A percentile compares a stretch with the other conserved stretches of the same genome.
phyloP scores from a whole-genome alignment of 805 yeast species.

The Dipodascus geniculatus region DNA sequence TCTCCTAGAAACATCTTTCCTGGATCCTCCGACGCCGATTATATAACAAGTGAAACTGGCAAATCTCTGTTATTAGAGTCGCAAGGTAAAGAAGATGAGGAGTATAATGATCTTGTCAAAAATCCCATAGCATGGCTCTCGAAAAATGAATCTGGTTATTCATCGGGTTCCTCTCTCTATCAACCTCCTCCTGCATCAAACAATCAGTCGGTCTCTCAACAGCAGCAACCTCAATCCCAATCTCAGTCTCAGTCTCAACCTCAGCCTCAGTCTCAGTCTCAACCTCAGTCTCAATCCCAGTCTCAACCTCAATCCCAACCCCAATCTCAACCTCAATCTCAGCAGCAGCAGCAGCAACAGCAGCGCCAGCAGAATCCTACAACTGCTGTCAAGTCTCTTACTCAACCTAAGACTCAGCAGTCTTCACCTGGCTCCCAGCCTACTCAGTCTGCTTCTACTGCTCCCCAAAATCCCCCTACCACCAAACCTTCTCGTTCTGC shows the following conservation, averaged over 20 bases:
- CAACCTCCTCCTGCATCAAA: constrained; percentile 1
- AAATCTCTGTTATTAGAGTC: constrained; percentile 22
- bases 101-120: constrained; percentile 21
- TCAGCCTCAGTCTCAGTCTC: not conserved
- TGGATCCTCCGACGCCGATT: not conserved
- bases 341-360: too few species aligned
- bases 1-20: constrained; percentile 1
- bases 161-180: constrained; percentile 4
- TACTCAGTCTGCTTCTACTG: not conserved
- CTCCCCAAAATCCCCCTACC: not conserved
- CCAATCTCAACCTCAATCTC: too few species aligned
- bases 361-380: too few species aligned
- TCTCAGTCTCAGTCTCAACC: not conserved
- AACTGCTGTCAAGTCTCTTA: too few species aligned
- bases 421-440: not conserved
- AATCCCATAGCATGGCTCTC: constrained; percentile 21
- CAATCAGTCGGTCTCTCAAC: constrained; percentile 1
- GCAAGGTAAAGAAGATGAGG: constrained; percentile 21
- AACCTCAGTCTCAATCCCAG: not conserved
- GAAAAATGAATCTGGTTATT: constrained; percentile 5
- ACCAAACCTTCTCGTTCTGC: constrained; percentile 1
- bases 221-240: not conserved
- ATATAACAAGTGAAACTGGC: constrained; percentile 14
- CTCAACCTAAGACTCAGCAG: too few species aligned
- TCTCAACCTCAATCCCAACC: not conserved